Evolutionary conservation across 495 filamentous ascomycete species (phyloP).

Genomic region (Talaromyces liani): DNA sequence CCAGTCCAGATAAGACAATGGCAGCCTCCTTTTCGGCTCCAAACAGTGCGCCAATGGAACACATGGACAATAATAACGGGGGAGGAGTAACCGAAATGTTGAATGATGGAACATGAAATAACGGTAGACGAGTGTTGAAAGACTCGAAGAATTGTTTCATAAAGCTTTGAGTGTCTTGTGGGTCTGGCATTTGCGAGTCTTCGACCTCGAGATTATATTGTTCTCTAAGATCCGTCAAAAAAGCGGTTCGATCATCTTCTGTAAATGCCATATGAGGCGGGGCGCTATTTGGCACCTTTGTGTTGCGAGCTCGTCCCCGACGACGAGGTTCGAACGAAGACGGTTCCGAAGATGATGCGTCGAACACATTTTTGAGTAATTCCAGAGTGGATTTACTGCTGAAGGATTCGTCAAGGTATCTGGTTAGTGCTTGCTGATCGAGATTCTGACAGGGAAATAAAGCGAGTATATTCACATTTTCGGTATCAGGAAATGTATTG

Average conservation of each 20-base stretch:
- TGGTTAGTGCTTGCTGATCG: constrained; percentile 2
- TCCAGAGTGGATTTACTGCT: background rate
- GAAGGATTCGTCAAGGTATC: background rate
- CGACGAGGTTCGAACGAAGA: background rate
- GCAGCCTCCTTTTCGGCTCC: background rate
- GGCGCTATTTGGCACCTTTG: background rate
- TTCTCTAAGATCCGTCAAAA: background rate
- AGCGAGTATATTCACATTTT: constrained; percentile 4
- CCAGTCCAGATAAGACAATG: background rate
- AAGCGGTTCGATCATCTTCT: background rate
- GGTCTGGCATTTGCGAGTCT: background rate
- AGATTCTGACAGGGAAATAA: background rate
- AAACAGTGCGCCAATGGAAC: constrained; percentile 5
- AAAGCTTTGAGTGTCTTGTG: background rate
- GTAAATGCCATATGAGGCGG: background rate
- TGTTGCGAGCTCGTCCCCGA: constrained; percentile 2
- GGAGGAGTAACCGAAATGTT: background rate
- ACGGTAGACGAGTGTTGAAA: constrained; percentile 6
- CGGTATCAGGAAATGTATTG: background rate
- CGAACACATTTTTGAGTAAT: background rate
- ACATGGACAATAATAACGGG: constrained; percentile 6
- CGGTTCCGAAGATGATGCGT: background rate
- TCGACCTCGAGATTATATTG: background rate
- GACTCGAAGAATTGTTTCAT: constrained; percentile 5
- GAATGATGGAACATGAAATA: constrained; percentile 6